Conservation (phyloP, 2,329 filamentous ascomycete genomes). For the Phyllosticta ampelicida region DNA sequence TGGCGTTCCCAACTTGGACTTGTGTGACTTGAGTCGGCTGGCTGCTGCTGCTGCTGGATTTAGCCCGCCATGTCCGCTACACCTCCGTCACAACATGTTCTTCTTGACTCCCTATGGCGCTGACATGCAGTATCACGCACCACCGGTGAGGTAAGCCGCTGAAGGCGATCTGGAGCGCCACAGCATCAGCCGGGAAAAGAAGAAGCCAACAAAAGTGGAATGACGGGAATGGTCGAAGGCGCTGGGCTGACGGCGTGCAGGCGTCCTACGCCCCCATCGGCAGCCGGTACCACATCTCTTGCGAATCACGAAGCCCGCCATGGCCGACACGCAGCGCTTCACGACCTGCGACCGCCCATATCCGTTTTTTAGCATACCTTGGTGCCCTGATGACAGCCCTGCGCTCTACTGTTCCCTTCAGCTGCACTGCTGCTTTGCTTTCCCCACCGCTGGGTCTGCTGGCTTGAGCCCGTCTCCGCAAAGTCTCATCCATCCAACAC, state of each 20-base stretch:
- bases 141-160: not conserved
- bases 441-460: not conserved
- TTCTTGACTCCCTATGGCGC: not conserved
- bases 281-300: not conserved
- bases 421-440: slow-evolving; percentile 6
- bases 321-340: slow-evolving; percentile 2
- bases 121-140: not conserved
- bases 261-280: slow-evolving; percentile 6
- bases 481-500: not conserved
- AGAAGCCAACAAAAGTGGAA: not conserved
- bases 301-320: slow-evolving; percentile 1
- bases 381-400: slow-evolving; percentile 5
- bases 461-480: not conserved
- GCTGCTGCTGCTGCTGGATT: not conserved
- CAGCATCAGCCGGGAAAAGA: not conserved
- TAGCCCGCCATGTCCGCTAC: not conserved
- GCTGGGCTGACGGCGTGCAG: not conserved
- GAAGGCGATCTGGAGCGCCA: not conserved
- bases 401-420: slow-evolving; percentile 6
- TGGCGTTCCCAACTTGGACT: not conserved
- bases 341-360: slow-evolving; percentile 4
- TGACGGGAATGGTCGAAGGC: not conserved
- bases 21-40: not conserved
- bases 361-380: not conserved
- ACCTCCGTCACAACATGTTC: not conserved